Percentiles rank a stretch among this genome's conserved stretches.
Conservation (phyloP, 192 early-diverging fungal species). For the Mortierella hygrophila region DNA sequence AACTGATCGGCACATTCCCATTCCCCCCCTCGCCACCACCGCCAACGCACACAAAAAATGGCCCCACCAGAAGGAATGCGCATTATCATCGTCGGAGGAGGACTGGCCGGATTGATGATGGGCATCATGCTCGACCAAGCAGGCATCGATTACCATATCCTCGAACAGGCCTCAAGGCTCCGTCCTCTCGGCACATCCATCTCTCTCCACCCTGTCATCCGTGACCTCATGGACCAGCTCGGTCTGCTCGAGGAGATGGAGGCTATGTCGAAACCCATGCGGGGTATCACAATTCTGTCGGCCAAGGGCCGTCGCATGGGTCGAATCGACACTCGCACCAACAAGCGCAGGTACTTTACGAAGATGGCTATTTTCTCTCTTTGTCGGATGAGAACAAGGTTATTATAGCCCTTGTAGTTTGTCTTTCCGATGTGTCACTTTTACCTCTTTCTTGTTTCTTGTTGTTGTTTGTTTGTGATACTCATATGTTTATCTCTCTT, state of each 20-base stretch:
- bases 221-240: constrained; percentile 42
- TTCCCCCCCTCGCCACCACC: not conserved
- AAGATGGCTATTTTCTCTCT: not conserved
- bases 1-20: not conserved
- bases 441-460: not conserved
- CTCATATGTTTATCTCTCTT: not conserved
- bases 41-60: constrained; percentile 8
- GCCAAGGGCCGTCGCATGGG: constrained; percentile 42
- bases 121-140: constrained; percentile 52
- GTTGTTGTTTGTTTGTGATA: constrained; percentile 10
- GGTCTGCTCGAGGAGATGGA: constrained; percentile 41
- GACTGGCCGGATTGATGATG: constrained; percentile 36
- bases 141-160: constrained; percentile 53
- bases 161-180: constrained; percentile 50
- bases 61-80: constrained; percentile 18
- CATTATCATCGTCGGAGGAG: constrained; percentile 45
- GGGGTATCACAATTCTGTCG: constrained; percentile 44
- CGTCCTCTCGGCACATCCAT: constrained; percentile 53
- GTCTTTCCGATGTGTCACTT: not conserved
- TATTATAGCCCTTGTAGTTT: not conserved
- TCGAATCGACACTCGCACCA: constrained; percentile 48
- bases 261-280: constrained; percentile 36
- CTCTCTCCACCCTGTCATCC: constrained; percentile 47
- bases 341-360: constrained; percentile 30
- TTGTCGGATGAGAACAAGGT: too few species aligned